Evolutionary conservation across 345 rosid genomes (phyloP), one percentile per base, ranked within the genome.

Genomic region (Lagerstroemia speciosa): DNA sequence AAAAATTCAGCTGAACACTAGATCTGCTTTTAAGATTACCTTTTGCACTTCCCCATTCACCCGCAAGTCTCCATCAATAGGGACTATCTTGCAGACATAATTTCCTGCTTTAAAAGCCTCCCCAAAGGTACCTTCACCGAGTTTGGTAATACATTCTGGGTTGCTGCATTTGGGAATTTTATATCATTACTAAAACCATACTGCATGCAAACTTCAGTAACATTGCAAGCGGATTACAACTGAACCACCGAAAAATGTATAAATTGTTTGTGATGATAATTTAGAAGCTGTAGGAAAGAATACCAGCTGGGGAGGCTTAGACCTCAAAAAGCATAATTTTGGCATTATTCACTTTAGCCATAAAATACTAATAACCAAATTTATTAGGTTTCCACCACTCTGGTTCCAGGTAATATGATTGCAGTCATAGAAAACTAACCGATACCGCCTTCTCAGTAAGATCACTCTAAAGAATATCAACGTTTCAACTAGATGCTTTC

Each of bases 71-170:
- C 98, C 99, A 76, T 91, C 97, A 68, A 94, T 80, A 62, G 99
- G 99, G 76, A 94, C 99, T 77, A 94, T 81, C 84, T 94, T 94
- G 78, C 99, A 94, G 40, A 94, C 99, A 64, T 79, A 81, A 68
- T 77, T 73, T 30, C 99, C 99, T 60, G 87, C 90, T 66, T 74
- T 78, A 70, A 89, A 91, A 74, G 95, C 99, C 80, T 94, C 99
- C 73, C 99, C 99, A 74, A 75, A 94, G 53, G 98, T 94, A 67
- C 99, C 99, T 84, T 94, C 99, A 62, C 99, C 99, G 73, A 94
- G 76, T 85, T 94, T 94, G 72, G 69, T 71, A 72, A 94, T 85
- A 77, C 73, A 74, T 74, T 84, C 72, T 29, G 92, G 92, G 64
- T 80, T 83, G 85, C 98, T 94, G 86, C 40, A 41, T 34, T 53